A percentile compares a stretch with the other conserved stretches of the same genome.
Evolutionary conservation across 495 filamentous ascomycete species (phyloP).

Genomic region (Halenospora varia): DNA sequence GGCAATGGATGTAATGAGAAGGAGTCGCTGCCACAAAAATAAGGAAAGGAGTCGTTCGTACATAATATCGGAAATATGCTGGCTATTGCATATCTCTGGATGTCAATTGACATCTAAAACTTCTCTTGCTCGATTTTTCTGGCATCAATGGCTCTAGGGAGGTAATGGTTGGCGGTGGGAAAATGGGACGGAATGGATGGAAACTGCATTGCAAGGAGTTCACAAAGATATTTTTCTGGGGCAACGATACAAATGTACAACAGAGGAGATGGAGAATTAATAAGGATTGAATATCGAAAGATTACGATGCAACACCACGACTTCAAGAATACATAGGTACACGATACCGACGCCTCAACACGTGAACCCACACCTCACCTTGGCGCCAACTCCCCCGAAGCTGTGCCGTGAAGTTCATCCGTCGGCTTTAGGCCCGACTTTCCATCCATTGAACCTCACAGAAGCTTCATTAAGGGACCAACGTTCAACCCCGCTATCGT

Average conservation of each 20-base stretch:
- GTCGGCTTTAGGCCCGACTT: background rate
- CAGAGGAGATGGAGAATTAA: background rate
- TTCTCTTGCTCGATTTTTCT: background rate
- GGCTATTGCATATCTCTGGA: background rate
- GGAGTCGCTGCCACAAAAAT: too few relatives aligned
- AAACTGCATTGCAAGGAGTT: background rate
- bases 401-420: background rate
- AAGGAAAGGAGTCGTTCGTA: background rate
- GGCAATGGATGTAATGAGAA: too few relatives aligned
- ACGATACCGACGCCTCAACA: background rate
- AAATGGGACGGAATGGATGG: background rate
- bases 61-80: background rate
- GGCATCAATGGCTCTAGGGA: background rate
- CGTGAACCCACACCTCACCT: too few relatives aligned
- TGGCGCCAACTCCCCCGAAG: background rate
- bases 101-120: background rate
- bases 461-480: background rate
- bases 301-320: background rate
- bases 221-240: background rate
- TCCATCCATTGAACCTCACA: background rate
- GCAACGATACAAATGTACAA: background rate
- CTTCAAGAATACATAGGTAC: too few relatives aligned
- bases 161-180: background rate
- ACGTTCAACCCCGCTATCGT: background rate
- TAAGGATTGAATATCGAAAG: background rate